These are phyloP conservation scores for Beta corolliflora DNA, from an alignment of 179 eudicot species.

Conservation along the genomic window DNA sequence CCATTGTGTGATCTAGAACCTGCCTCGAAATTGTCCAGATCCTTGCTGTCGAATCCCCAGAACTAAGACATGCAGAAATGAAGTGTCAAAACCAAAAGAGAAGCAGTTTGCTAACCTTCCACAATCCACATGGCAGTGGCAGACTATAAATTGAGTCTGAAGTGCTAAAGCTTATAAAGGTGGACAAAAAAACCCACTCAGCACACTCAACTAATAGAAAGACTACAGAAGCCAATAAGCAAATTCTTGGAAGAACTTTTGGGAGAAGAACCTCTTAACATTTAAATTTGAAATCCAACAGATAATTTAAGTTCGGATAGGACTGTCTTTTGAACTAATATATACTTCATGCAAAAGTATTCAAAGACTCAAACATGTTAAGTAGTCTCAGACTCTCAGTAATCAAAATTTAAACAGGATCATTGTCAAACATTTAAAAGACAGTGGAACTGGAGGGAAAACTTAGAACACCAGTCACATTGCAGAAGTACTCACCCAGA, in stretches of 20 bases:
- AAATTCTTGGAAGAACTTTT: neutral
- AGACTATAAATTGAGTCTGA: neutral
- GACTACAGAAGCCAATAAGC: neutral
- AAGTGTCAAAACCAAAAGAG: neutral
- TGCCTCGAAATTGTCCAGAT: constrained; percentile 74
- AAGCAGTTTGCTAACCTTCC: neutral
- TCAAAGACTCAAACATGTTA: neutral
- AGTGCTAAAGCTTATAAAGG: constrained; percentile 4
- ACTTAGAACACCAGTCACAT: neutral
- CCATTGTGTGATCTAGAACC: constrained; percentile 48
- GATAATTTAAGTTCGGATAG: neutral
- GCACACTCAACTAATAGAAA: neutral
- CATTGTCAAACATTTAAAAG: neutral
- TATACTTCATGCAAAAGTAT: neutral
- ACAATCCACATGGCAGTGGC: neutral
- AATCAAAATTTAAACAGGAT: neutral
- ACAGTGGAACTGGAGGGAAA: neutral
- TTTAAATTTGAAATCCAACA: neutral
- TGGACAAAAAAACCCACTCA: neutral
- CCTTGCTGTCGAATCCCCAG: constrained; percentile 98
- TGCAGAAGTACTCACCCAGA: constrained; percentile 65
- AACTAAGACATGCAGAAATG: constrained; percentile 41
- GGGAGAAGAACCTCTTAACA: neutral
- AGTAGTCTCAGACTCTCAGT: neutral
- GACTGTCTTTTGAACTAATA: neutral